Evolutionary conservation across 495 filamentous ascomycete genomes (phyloP), one percentile per base, ranked within the genome.

Genomic region (Oidiodendron maius): DNA sequence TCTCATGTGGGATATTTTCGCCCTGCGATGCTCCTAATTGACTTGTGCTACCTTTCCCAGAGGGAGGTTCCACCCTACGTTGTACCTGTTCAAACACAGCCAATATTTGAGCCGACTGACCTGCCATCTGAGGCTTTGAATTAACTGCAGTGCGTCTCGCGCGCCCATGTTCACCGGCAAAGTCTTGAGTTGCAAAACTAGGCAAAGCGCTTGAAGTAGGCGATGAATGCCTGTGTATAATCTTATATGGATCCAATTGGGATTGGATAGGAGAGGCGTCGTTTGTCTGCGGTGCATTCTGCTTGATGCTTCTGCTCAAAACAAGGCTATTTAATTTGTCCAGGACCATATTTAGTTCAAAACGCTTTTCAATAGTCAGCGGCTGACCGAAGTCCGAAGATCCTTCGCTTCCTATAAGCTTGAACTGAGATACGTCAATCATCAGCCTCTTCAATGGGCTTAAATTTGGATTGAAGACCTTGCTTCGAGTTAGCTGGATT

Each of bases 141-240:
- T n/a, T n/a, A n/a, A n/a, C n/a, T n/a, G n/a, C n/a, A n/a, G n/a
- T n/a, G n/a, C n/a, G n/a, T n/a, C n/a, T n/a, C n/a, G n/a, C n/a
- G n/a, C n/a, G n/a, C n/a, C n/a, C n/a, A n/a, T n/a, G n/a, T n/a
- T n/a, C n/a, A n/a, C n/a, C n/a, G n/a, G n/a, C n/a, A n/a, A 24
- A 18, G 2, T 46, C 26, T 26, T 56, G 53, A 16, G 48, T 56
- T 5, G 53, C 53, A 44, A 56, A 50, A n/a, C n/a, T n/a, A n/a
- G n/a, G n/a, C n/a, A n/a, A n/a, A n/a, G n/a, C n/a, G n/a, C n/a
- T n/a, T n/a, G n/a, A n/a, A n/a, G n/a, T n/a, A n/a, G n/a, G n/a
- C n/a, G n/a, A n/a, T n/a, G n/a, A n/a, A n/a, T n/a, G n/a, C n/a
- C n/a, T n/a, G n/a, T n/a, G n/a, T n/a, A n/a, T n/a, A n/a, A n/a